Evolutionary conservation across 1,139 yeast species (phyloP), one percentile per base, ranked within the genome.

Genomic region (Lodderomyces parapsilosis): DNA sequence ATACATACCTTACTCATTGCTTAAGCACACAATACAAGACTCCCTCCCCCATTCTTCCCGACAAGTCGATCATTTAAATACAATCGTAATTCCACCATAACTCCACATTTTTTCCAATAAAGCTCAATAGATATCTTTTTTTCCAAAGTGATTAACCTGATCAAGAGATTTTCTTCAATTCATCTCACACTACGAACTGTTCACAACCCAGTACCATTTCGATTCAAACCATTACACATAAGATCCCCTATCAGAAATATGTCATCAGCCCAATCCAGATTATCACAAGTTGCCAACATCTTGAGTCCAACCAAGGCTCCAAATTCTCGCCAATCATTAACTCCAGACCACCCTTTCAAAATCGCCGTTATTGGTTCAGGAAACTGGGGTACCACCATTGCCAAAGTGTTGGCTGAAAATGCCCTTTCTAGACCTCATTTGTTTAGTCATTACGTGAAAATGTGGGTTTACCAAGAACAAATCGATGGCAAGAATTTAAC

Each of bases 321-420:
- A 4, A 45, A 48, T 34, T 53, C 58, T 9, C 43, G 43, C 39
- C 14, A 43, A 45, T 44, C 53, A 19, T 40, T 58, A 41, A 43
- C 57, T 3, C 66, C 69, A 17, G 64, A 52, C 27, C 59, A 58
- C 36, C 74, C 74, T 3, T 71, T 69, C 56, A 63, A 58, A 49
- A 61, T 73, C 36, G 67, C 74, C 43, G 71, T 73, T 20, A 63
- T 73, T 47, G 78, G 78, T 15, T 70, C 76, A 22, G 78, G 78
- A 27, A 73, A 72, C 54, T 73, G 78, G 78, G 78, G 78, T 31
- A 73, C 77, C 42, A 69, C 78, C 38, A 68, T 73, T 41, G 77
- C 78, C 43, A 73, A 73, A 51, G 65, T 73, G 36, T 47, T 71
- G 20, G 75, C 78, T 17, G 78, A 73, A 55, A 73, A 73, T 57